Percentiles rank a stretch among this genome's conserved stretches.
phyloP scores from a whole-genome alignment of 2,329 filamentous ascomycete species.

The Cladosporium oxysporum region DNA sequence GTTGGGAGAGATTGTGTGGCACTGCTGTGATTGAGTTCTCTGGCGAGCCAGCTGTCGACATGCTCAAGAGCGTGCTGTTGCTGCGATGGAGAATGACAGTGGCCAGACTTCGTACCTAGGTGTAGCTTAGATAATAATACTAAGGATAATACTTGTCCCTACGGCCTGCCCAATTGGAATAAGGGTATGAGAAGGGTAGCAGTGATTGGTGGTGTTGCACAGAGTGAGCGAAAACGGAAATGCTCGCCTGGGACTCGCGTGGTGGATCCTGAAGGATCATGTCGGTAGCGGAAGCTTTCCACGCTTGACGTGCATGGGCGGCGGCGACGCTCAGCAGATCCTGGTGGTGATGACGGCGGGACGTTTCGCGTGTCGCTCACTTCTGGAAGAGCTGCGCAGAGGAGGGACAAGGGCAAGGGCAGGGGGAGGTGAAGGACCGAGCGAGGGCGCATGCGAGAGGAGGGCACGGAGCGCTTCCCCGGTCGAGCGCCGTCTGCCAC shows the following conservation, averaged over 20 bases:
- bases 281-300: neutral
- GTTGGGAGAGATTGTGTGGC: neutral
- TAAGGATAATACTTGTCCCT: neutral
- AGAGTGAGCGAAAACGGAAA: neutral
- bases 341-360: neutral
- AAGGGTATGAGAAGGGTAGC: neutral
- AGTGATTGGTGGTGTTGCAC: neutral
- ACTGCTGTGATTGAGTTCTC: neutral
- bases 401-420: too few relatives aligned
- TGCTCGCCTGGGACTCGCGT: neutral
- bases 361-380: neutral
- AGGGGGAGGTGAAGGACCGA: neutral
- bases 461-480: neutral
- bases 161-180: neutral
- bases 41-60: neutral
- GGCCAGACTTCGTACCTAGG: neutral
- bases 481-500: neutral
- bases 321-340: neutral
- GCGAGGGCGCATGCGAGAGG: neutral
- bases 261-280: constrained; percentile 10
- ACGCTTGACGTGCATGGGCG: neutral
- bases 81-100: neutral
- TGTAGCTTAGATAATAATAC: neutral
- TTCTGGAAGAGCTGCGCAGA: neutral
- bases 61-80: neutral